phyloP scores from a whole-genome alignment of 2,329 filamentous ascomycete genomes.

The Colletotrichum sp. region DNA sequence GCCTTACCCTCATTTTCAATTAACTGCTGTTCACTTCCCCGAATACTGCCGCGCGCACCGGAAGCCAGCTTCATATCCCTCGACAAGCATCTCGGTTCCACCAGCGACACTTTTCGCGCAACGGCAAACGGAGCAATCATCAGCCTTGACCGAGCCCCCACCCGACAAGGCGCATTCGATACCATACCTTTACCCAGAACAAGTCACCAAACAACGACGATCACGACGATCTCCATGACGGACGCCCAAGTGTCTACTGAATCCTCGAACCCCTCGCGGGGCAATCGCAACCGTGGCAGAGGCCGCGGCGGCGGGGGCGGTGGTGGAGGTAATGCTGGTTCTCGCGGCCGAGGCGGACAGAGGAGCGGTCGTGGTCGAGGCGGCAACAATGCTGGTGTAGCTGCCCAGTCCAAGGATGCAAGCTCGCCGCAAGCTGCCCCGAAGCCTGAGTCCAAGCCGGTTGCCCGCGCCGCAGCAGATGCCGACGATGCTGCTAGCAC shows the following conservation, averaged over 20 bases:
- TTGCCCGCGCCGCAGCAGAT: constrained; percentile 28
- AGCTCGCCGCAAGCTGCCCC: background rate
- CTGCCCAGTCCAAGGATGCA: background rate
- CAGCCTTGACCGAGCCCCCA: background rate
- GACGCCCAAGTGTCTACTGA: constrained; percentile 1
- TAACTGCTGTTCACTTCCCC: background rate
- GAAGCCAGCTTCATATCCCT: background rate
- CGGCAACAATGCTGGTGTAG: constrained; percentile 16
- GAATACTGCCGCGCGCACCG: background rate
- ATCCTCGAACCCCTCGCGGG: constrained; percentile 11
- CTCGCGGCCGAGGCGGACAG: constrained; percentile 15
- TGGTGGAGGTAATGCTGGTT: constrained; percentile 29
- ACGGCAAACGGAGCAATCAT: background rate
- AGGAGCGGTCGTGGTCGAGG: constrained; percentile 22
- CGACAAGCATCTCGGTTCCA: background rate
- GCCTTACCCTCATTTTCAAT: background rate
- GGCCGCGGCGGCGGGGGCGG: constrained; percentile 36
- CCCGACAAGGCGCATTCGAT: background rate
- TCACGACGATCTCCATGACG: background rate
- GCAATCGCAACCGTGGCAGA: constrained; percentile 19
- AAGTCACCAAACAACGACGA: background rate
- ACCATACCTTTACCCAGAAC: background rate
- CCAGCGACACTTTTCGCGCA: background rate
- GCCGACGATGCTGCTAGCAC: constrained; percentile 53
- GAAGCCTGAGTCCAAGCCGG: constrained; percentile 18